Conservation (phyloP, 2,329 filamentous ascomycete genomes). For the Botrytis byssoidea region DNA sequence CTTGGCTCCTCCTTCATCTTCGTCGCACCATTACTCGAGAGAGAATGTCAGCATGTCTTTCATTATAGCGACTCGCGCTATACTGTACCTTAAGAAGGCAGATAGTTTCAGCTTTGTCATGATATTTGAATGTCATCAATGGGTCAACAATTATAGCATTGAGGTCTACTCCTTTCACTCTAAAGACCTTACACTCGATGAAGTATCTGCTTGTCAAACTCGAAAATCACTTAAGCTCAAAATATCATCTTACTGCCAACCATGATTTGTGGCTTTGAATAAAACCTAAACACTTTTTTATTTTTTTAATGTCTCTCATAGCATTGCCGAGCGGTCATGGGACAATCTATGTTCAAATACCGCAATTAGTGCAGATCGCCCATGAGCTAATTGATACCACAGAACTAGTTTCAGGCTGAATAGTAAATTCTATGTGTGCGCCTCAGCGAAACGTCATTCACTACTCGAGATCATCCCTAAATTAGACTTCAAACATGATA, state of each 20-base stretch:
- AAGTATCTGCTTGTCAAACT: neutral
- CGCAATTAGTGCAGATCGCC: neutral
- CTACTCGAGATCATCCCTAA: neutral
- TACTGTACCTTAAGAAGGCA: neutral
- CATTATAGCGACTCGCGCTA: neutral
- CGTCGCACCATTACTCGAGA: neutral
- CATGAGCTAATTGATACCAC: neutral
- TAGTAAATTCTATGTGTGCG: neutral
- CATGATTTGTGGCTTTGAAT: neutral
- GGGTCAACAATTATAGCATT: neutral
- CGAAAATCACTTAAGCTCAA: neutral
- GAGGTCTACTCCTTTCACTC: neutral
- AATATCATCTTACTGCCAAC: neutral
- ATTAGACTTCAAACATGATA: no score
- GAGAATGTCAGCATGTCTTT: neutral
- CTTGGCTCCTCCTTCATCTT: neutral
- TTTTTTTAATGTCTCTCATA: neutral
- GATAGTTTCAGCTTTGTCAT: neutral
- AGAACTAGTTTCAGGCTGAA: neutral
- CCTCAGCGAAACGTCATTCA: neutral
- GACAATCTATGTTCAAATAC: neutral
- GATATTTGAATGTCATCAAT: neutral
- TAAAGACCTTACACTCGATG: neutral
- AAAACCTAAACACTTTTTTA: neutral
- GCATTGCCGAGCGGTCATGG: neutral